Conservation (phyloP, 345 rosid genomes). For the Diplotaxis tenuifolia region DNA sequence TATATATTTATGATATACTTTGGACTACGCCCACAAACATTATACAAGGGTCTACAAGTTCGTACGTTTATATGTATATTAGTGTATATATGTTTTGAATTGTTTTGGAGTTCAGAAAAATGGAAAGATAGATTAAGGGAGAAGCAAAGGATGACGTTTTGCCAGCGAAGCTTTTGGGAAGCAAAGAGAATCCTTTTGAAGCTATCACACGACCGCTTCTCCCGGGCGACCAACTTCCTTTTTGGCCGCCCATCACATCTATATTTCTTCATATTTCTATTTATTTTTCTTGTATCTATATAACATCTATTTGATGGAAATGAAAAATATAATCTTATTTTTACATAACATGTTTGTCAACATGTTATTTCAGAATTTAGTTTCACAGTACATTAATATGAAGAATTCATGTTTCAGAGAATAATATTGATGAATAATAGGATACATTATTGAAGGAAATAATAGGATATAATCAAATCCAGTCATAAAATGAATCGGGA, state of each 20-base stretch:
- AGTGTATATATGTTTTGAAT: neutral
- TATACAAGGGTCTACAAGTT: conserved; percentile 1
- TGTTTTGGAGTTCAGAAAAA: neutral
- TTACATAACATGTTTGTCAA: neutral
- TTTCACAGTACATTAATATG: neutral
- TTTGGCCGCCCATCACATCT: conserved; percentile 32
- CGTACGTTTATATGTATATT: neutral
- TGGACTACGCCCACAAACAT: neutral
- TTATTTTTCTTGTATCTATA: neutral
- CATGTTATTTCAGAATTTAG: neutral
- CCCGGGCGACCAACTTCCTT: conserved; percentile 29
- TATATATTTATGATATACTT: neutral
- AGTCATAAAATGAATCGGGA: neutral
- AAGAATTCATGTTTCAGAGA: neutral
- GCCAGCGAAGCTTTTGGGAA: conserved; percentile 29
- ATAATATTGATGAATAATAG: neutral
- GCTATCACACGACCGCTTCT: conserved; percentile 35
- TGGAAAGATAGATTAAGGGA: conserved; percentile 26
- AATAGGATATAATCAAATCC: neutral
- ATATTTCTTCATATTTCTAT: neutral
- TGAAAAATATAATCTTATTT: neutral
- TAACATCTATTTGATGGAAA: neutral
- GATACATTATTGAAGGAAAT: neutral
- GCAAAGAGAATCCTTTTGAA: conserved; percentile 35
- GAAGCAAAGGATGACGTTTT: conserved; percentile 35